A percentile compares a stretch with the other conserved stretches of the same genome.
phyloP scores from a whole-genome alignment of 129 eudicot genomes.

The Calendula officinalis region DNA sequence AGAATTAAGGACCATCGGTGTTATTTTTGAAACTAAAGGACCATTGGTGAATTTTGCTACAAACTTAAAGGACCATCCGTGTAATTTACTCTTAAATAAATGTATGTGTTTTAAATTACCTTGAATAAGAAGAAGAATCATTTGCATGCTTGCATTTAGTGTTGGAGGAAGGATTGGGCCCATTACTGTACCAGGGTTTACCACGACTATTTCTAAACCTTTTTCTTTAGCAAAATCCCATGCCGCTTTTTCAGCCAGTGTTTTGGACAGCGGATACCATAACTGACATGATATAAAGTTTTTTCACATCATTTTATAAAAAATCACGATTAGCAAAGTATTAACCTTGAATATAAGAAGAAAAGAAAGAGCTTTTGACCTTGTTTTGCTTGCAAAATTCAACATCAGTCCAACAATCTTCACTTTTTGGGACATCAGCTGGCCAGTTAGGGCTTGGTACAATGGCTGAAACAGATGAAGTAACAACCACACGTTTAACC shows the following conservation, averaged over 20 bases:
- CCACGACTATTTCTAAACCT: conserved; percentile 72
- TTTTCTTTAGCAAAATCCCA: conserved; percentile 88
- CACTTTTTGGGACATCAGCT: conserved; percentile 56
- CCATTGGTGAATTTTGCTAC: too few species aligned
- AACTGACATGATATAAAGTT: conserved; percentile 39
- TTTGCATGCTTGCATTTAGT: conserved; percentile 77
- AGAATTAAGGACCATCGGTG: too few species aligned
- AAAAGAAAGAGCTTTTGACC: conserved; percentile 37
- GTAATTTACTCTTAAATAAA: too few species aligned
- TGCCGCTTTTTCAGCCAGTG: conserved; percentile 85
- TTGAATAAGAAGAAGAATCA: conserved; percentile 79
- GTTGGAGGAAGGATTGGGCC: conserved; percentile 88
- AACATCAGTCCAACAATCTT: conserved; percentile 89
- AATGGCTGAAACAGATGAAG: conserved; percentile 81
- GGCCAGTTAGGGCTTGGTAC: conserved; percentile 82
- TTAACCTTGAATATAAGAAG: neutral
- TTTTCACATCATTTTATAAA: conserved; percentile 2
- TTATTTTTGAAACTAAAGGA: too few species aligned
- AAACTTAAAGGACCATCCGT: too few species aligned
- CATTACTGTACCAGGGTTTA: conserved; percentile 90
- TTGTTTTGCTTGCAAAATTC: conserved; percentile 80
- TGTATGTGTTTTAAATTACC: conserved; percentile 41
- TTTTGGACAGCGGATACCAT: conserved; percentile 94
- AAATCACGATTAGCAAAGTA: conserved; percentile 2
- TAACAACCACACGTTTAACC: conserved; percentile 87